Percentiles rank a stretch among this genome's conserved stretches.
phyloP scores from a whole-genome alignment of 495 filamentous ascomycete species.

The Hyaloscypha variabilis region DNA sequence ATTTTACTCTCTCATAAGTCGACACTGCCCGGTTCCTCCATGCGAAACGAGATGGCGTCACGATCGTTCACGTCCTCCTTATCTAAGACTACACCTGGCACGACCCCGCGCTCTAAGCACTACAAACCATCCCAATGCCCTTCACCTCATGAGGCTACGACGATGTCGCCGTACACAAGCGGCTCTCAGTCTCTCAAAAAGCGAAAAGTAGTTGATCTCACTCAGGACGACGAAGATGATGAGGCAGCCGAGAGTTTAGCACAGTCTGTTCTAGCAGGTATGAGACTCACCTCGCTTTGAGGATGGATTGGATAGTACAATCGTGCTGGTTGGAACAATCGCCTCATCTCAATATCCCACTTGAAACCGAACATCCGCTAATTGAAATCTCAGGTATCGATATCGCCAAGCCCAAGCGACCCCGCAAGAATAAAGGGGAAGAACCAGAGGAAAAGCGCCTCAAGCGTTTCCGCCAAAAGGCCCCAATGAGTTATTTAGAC shows the following conservation, averaged over 20 bases:
- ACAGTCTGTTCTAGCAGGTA: conserved; percentile 9
- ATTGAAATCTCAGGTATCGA: background rate
- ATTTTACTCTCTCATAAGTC: background rate
- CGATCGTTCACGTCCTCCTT: background rate
- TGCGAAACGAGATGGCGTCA: background rate
- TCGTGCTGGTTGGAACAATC: background rate
- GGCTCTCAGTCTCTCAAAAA: conserved; percentile 18
- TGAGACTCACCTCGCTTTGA: background rate
- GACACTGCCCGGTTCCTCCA: background rate
- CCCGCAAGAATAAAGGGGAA: conserved; percentile 14
- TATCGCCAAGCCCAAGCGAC: conserved; percentile 2
- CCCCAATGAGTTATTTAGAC: conserved; percentile 23
- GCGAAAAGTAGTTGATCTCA: conserved; percentile 10
- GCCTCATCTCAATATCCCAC: background rate
- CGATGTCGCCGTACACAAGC: background rate
- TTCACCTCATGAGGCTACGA: background rate
- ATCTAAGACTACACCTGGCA: background rate
- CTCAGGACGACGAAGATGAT: conserved; percentile 7
- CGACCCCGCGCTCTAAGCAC: background rate
- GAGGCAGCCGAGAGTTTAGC: background rate
- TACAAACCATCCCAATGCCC: background rate
- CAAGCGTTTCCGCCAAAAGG: conserved; percentile 16
- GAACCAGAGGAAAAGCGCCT: conserved; percentile 26
- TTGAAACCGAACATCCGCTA: background rate
- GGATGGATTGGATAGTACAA: background rate